Evolutionary conservation across 768 basidiomycete species (phyloP).

Genomic region (Cystofilobasidium capitatum): DNA sequence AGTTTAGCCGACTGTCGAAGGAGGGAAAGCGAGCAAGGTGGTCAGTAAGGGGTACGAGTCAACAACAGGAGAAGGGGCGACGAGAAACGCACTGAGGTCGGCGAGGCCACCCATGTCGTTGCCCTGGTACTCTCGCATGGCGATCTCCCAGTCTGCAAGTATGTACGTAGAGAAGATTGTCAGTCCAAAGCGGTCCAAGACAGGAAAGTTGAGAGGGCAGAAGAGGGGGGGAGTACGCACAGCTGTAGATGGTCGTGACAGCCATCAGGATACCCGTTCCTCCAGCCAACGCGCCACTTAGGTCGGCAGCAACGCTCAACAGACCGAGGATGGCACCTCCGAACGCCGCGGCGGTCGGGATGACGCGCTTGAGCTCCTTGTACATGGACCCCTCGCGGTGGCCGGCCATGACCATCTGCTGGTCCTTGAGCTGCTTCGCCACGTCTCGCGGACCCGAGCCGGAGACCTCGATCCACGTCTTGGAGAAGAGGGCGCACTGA

Average conservation of each 20-base stretch:
- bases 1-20: neutral
- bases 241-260: conserved; percentile 93
- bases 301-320: conserved; percentile 78
- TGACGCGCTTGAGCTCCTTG: conserved; percentile 96
- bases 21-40: neutral
- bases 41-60: neutral
- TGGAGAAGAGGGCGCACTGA: conserved; percentile 84
- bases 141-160: conserved; percentile 82
- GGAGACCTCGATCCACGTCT: conserved; percentile 99
- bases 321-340: conserved; percentile 94
- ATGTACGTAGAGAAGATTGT: neutral
- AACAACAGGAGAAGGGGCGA: neutral
- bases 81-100: conserved; percentile 26
- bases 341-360: conserved; percentile 93
- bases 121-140: conserved; percentile 51
- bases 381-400: conserved; percentile 98
- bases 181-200: neutral
- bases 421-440: conserved; percentile 96
- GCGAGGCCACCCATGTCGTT: conserved; percentile 28
- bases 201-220: conserved; percentile 17
- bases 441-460: conserved; percentile 91
- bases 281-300: conserved; percentile 92
- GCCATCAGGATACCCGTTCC: conserved; percentile 83
- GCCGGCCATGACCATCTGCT: conserved; percentile 74
- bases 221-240: conserved; percentile 43